phyloP scores from a whole-genome alignment of 257 asterid species.

The Jacaranda mimosifolia region DNA sequence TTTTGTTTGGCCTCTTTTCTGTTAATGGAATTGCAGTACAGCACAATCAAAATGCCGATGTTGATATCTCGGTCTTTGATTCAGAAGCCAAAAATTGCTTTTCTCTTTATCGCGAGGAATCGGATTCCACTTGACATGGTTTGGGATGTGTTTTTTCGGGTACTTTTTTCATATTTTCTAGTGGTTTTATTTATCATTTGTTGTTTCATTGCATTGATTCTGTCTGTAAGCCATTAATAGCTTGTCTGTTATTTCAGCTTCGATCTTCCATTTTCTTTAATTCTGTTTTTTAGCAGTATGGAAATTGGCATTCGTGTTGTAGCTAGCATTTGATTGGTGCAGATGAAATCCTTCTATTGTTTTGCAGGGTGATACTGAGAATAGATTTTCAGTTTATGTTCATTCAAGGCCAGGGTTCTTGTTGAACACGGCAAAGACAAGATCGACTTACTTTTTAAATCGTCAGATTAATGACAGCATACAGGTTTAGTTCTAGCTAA shows the following conservation, averaged over 20 bases:
- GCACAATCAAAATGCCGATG: constrained; percentile 52
- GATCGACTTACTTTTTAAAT: constrained; percentile 64
- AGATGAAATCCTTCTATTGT: constrained; percentile 24
- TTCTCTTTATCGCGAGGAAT: constrained; percentile 78
- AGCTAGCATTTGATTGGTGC: constrained; percentile 12
- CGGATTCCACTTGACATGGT: constrained; percentile 77
- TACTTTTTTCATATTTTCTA: constrained; percentile 7
- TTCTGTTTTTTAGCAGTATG: constrained; percentile 22
- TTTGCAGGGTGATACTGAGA: constrained; percentile 68
- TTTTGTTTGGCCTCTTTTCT: constrained; percentile 57
- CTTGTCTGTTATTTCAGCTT: background rate
- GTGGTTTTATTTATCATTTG: background rate
- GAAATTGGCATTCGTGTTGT: constrained; percentile 13
- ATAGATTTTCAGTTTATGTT: constrained; percentile 67
- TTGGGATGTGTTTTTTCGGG: constrained; percentile 86
- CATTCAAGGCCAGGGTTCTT: constrained; percentile 82
- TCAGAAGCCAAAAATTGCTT: constrained; percentile 69
- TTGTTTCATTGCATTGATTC: background rate
- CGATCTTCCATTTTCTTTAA: background rate
- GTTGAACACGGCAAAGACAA: constrained; percentile 63
- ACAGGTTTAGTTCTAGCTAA: constrained; percentile 54
- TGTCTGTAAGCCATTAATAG: constrained; percentile 9
- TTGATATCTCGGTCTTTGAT: constrained; percentile 48
- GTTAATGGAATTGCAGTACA: constrained; percentile 61
- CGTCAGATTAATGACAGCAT: constrained; percentile 76